A percentile compares a stretch with the other conserved stretches of the same genome.
phyloP scores from a whole-genome alignment of 2,329 filamentous ascomycete species.

The Pseudohalonectria lignicola region DNA sequence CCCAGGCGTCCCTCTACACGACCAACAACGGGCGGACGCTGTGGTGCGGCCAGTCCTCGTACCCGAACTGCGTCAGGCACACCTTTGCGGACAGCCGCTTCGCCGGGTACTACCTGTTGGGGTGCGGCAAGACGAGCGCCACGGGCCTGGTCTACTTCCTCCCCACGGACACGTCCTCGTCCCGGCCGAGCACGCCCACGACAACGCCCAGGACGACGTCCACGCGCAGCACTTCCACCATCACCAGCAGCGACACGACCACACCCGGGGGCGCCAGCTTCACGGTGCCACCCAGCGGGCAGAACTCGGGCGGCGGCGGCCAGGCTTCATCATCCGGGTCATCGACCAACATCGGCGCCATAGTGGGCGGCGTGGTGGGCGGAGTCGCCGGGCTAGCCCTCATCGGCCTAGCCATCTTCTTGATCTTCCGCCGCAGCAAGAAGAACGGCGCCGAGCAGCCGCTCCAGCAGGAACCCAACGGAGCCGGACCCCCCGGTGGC shows the following conservation, averaged over 20 bases:
- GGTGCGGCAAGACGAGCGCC: constrained; percentile 14
- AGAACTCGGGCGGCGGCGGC: not conserved
- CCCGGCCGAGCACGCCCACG: constrained; percentile 1
- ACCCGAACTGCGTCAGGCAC: constrained; percentile 18
- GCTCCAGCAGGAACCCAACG: not conserved
- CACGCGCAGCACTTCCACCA: not conserved
- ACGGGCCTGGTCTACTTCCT: constrained; percentile 12
- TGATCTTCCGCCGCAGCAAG: constrained; percentile 16
- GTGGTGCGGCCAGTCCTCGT: constrained; percentile 14
- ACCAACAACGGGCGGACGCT: constrained; percentile 14
- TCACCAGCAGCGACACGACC: not conserved
- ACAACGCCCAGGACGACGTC: not conserved
- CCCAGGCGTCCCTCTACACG: constrained; percentile 10
- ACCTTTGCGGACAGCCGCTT: constrained; percentile 13
- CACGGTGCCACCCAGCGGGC: too few relatives aligned
- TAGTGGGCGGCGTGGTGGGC: constrained; percentile 20
- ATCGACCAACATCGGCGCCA: constrained; percentile 13
- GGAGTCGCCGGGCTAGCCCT: constrained; percentile 16
- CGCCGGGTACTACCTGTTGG: constrained; percentile 17
- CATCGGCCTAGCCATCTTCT: constrained; percentile 15
- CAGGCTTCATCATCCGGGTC: not conserved
- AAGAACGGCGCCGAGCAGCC: constrained; percentile 5
- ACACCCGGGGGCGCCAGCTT: not conserved
- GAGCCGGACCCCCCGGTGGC: not conserved
- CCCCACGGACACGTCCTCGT: constrained; percentile 4